Evolutionary conservation across 2,329 filamentous ascomycete species (phyloP).

Genomic region (Scedosporium dehoogii): DNA sequence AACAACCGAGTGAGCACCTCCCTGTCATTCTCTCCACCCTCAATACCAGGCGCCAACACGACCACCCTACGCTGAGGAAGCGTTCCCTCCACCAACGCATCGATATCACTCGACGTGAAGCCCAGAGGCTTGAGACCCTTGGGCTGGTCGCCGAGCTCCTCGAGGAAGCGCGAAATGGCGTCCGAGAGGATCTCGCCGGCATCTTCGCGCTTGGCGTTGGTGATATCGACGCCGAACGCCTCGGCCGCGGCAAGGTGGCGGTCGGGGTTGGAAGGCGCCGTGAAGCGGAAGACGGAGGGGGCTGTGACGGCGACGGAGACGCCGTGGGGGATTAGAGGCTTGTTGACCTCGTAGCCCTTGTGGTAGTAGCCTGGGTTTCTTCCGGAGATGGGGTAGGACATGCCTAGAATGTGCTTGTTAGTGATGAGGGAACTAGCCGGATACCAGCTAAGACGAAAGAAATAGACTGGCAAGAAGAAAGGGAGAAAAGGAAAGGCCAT

Average conservation of each 20-base stretch:
- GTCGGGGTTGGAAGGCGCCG: constrained; percentile 81
- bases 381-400: constrained; percentile 95
- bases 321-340: constrained; percentile 85
- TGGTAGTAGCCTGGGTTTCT: constrained; percentile 88
- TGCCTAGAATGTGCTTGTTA: constrained; percentile 39
- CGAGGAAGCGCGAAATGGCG: constrained; percentile 71
- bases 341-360: constrained; percentile 66
- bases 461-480: neutral
- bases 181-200: constrained; percentile 84
- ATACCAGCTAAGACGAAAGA: neutral
- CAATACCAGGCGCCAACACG: constrained; percentile 79
- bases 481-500: constrained; percentile 14
- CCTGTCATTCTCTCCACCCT: constrained; percentile 58
- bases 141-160: constrained; percentile 81
- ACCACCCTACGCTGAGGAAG: constrained; percentile 85
- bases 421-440: neutral
- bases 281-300: constrained; percentile 90
- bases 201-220: constrained; percentile 76
- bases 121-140: constrained; percentile 74
- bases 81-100: constrained; percentile 83
- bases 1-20: constrained; percentile 63
- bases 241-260: constrained; percentile 85
- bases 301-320: constrained; percentile 91
- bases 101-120: constrained; percentile 66
- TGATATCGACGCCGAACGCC: constrained; percentile 81